phyloP scores from a whole-genome alignment of 305 asterid species.

The Petunia hybrid region DNA sequence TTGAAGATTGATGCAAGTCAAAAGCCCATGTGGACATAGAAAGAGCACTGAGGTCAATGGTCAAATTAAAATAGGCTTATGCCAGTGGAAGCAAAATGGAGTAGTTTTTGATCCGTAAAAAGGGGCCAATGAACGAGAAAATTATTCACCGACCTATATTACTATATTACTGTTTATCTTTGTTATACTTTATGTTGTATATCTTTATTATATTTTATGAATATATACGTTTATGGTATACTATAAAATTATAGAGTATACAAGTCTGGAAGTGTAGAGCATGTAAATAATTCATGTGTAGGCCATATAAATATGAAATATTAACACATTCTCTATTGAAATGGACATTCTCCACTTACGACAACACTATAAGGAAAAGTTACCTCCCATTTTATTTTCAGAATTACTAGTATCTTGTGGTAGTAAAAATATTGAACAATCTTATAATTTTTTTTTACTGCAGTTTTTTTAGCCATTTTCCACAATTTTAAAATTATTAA shows the following conservation, averaged over 20 bases:
- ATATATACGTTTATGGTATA: too few species aligned
- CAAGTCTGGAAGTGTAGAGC: too few species aligned
- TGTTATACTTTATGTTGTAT: too few species aligned
- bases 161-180: too few species aligned
- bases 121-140: neutral
- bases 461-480: neutral
- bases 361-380: neutral
- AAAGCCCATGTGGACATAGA: constrained; percentile 17
- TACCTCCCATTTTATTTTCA: neutral
- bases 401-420: neutral
- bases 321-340: too few species aligned
- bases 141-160: too few species aligned
- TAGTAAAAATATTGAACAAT: neutral
- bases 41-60: constrained; percentile 4
- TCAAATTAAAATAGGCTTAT: constrained; percentile 23
- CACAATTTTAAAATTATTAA: neutral
- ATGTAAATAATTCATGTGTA: too few species aligned
- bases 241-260: too few species aligned
- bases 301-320: too few species aligned
- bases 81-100: neutral
- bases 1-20: constrained; percentile 59
- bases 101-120: neutral
- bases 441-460: neutral
- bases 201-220: too few species aligned
- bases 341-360: neutral